Conservation (phyloP, 2,329 filamentous ascomycete genomes). For the Fusarium decemcellulare region DNA sequence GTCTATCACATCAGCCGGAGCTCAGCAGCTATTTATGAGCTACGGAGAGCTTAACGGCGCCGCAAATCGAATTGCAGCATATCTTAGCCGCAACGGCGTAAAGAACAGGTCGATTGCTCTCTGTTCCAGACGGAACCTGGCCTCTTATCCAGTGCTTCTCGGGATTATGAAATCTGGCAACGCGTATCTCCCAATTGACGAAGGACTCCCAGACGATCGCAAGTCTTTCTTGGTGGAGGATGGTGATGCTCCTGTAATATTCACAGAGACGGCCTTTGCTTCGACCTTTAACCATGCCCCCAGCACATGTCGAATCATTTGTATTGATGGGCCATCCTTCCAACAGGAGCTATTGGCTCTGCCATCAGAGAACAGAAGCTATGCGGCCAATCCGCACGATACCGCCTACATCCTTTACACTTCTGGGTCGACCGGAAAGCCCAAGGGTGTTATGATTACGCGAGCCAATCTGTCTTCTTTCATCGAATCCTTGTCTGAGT, state of each 20-base stretch:
- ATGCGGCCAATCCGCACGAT: background rate
- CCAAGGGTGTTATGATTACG: conserved; percentile 12
- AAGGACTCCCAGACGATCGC: conserved; percentile 10
- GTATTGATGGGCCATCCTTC: conserved; percentile 5
- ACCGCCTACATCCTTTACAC: conserved; percentile 4
- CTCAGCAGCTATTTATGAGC: conserved; percentile 5
- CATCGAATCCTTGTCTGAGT: conserved; percentile 7
- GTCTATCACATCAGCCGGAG: conserved; percentile 1
- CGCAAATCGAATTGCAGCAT: conserved; percentile 6
- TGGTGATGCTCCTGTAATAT: conserved; percentile 7
- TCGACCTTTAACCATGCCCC: background rate
- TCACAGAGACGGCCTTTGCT: conserved; percentile 10
- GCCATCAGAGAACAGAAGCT: conserved; percentile 1
- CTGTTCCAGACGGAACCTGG: conserved; percentile 6
- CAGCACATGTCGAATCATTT: background rate
- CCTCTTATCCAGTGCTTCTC: conserved; percentile 3
- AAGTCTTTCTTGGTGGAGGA: conserved; percentile 10
- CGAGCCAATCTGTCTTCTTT: conserved; percentile 6
- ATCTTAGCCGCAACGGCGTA: background rate
- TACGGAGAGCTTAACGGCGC: conserved; percentile 3
- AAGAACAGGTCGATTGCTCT: conserved; percentile 12
- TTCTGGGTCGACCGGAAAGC: conserved; percentile 3
- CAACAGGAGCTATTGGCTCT: background rate
- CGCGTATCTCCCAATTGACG: conserved; percentile 9
- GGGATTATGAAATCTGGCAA: conserved; percentile 17